Evolutionary conservation across 345 rosid species (phyloP).

Genomic region (Hibiscus trionum): DNA sequence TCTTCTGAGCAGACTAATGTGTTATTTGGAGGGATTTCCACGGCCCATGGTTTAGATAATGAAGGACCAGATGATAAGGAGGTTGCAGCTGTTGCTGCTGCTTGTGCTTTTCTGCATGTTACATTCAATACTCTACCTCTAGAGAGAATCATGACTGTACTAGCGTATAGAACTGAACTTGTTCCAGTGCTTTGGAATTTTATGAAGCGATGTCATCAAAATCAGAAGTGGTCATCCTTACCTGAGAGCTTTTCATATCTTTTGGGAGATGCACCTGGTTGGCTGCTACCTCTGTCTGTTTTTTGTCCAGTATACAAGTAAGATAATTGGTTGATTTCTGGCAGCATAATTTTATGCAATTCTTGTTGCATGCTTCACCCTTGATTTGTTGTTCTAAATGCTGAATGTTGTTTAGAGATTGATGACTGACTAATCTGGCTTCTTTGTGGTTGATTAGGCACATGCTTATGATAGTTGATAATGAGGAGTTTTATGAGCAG

Average conservation of each 20-base stretch:
- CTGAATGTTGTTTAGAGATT: constrained; percentile 1
- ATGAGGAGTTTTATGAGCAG: constrained; percentile 93
- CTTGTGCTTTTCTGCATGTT: constrained; percentile 83
- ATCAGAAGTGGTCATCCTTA: constrained; percentile 67
- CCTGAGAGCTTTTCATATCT: constrained; percentile 49
- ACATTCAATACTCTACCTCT: constrained; percentile 69
- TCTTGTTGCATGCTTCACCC: neutral
- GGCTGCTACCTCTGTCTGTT: constrained; percentile 89
- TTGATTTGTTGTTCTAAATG: constrained; percentile 4
- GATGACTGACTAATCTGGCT: constrained; percentile 5
- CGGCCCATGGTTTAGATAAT: constrained; percentile 24
- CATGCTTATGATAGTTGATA: constrained; percentile 92
- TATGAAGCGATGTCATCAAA: constrained; percentile 85
- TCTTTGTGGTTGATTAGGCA: constrained; percentile 55
- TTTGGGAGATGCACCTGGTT: constrained; percentile 81
- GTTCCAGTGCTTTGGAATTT: constrained; percentile 85
- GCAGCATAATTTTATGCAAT: neutral
- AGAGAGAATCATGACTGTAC: constrained; percentile 75
- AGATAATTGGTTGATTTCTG: constrained; percentile 25
- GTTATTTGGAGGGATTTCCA: constrained; percentile 52
- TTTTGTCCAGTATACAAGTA: constrained; percentile 98
- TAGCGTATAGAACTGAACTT: constrained; percentile 94
- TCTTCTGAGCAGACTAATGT: constrained; percentile 59
- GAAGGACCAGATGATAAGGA: constrained; percentile 49
- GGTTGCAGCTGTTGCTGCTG: constrained; percentile 82